These are phyloP conservation scores for Schizothecium vesticola DNA, from an alignment of 495 filamentous ascomycete species.

Conservation along the genomic window DNA sequence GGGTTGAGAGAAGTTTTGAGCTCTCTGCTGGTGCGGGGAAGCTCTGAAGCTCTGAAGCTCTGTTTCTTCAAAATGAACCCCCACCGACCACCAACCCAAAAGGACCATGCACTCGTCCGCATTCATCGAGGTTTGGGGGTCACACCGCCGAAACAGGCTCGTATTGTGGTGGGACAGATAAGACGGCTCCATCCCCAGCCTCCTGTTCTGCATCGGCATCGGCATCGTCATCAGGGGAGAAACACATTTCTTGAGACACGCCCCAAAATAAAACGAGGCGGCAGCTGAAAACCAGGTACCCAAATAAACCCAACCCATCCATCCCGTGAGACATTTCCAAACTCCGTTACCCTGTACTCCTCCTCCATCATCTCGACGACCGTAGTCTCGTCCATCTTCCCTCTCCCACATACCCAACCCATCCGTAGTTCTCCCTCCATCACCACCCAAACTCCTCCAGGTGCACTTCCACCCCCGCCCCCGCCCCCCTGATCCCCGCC, in stretches of 20 bases:
- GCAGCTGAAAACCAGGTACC: not conserved
- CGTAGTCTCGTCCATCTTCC: too few relatives aligned
- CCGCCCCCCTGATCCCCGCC: slow-evolving; percentile 40
- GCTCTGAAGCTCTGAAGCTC: not conserved
- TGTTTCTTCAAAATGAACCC: not conserved
- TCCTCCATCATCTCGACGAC: not conserved
- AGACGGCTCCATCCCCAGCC: not conserved
- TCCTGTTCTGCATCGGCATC: not conserved
- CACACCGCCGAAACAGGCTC: not conserved
- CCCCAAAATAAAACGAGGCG: not conserved
- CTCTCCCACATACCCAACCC: too few relatives aligned
- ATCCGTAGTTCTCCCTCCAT: not conserved
- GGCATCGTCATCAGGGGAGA: not conserved
- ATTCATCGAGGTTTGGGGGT: not conserved
- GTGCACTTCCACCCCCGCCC: slow-evolving; percentile 49
- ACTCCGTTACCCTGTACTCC: not conserved
- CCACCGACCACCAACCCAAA: not conserved
- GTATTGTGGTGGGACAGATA: not conserved
- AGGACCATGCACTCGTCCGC: not conserved
- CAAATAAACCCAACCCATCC: not conserved
- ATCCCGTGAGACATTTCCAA: not conserved
- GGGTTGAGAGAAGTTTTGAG: not conserved
- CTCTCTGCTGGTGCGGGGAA: not conserved
- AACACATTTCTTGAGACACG: not conserved
- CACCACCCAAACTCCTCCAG: slow-evolving; percentile 50